Percentiles rank a stretch among this genome's conserved stretches.
Evolutionary conservation across 495 filamentous ascomycete genomes (phyloP).

Genomic region (Penicillium riverlandense): DNA sequence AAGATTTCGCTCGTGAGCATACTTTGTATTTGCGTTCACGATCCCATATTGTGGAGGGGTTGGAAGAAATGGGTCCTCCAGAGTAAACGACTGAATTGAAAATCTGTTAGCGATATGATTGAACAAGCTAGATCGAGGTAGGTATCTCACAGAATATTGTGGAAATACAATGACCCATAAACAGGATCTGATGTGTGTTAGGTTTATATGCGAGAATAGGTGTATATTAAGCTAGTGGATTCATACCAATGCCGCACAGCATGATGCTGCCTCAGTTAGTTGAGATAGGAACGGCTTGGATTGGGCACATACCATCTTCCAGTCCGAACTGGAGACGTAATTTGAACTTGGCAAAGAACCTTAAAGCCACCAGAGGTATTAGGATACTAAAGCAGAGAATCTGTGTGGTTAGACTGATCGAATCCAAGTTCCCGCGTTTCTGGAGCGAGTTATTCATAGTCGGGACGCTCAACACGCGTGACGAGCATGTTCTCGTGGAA

Average conservation of each 20-base stretch:
- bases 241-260: neutral
- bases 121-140: no score
- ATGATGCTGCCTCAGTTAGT: neutral
- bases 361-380: neutral
- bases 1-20: neutral
- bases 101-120: no score
- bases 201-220: neutral
- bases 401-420: constrained; percentile 1
- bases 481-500: no score
- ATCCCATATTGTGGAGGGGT: no score
- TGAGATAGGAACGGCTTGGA: neutral
- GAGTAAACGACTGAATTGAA: no score
- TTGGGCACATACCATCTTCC: neutral
- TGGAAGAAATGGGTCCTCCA: no score
- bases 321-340: neutral
- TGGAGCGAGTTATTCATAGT: neutral
- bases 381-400: neutral
- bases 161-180: neutral
- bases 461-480: neutral
- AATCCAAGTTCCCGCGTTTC: neutral
- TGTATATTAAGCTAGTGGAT: neutral
- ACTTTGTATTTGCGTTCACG: no score
- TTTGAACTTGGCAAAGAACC: neutral
- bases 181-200: neutral
- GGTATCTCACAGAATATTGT: neutral